Evolutionary conservation across 2,329 filamentous ascomycete genomes (phyloP), one percentile per base, ranked within the genome.

Genomic region (Orbilia blumenaviensis): DNA sequence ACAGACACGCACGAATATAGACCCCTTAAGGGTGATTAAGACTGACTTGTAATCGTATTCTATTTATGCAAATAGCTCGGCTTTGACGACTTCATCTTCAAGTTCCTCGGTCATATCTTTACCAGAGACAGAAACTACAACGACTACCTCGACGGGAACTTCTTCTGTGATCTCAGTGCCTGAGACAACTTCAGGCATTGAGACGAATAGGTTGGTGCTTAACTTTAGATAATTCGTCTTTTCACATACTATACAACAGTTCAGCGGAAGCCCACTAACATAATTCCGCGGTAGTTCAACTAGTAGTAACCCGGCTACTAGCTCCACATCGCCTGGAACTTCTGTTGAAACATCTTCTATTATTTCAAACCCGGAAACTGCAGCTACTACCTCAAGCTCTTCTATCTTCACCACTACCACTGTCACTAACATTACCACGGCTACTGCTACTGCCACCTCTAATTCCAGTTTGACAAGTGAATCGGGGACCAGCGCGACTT

Each of bases 341-440:
- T 42, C 61, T 14, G 23, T 29, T 32, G 69, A 56, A 10, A 32
- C 54, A 10, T 66, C 71, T 29, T 68, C 71, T 8, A 42, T 64
- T 12, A 27, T 74, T 16, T 67, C 52, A 16, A 27, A 34, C 16
- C 61, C 67, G n/a, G 67, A 46, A 27, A 63, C 67, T 27, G 48
- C 46, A 18, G 52, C 23, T 16, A 56, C 56, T 10, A 66, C 41
- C 34, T 42, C 60, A 36, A 56, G n/a, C 6, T 36, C 50, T 9
- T 34, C 29, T 1, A 48, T 23, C 14, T 48, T 44, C 23, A 48
- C 42, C 18, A 74, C 69, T 1, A 23, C 25, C 27, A 46, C 36
- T 2, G 6, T 21, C 3, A 60, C 54, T 27, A 60, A 29, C 23
- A 60, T 14, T 14, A 60, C 36, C 12, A 42, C 54, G 7, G 21